Conservation (phyloP, 192 early-diverging fungal genomes). For the Umbelopsis ramanniana region DNA sequence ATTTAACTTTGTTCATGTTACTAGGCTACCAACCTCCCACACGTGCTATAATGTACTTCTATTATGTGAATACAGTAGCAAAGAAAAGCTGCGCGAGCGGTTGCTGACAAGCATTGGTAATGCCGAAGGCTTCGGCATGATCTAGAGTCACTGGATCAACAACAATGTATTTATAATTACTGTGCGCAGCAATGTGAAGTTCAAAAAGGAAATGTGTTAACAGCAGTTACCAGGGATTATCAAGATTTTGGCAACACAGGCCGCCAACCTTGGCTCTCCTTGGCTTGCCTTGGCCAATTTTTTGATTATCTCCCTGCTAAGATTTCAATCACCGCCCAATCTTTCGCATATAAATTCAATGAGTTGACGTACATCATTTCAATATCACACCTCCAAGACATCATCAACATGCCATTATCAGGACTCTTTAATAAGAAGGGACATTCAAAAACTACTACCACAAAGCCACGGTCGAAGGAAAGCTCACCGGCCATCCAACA, state of each 20-base stretch:
- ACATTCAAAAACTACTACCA: neutral
- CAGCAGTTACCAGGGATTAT: neutral
- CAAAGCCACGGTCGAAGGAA: neutral
- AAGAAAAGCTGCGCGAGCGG: conserved; percentile 79
- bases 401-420: neutral
- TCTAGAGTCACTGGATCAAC: conserved; percentile 37
- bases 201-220: neutral
- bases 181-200: neutral
- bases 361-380: neutral
- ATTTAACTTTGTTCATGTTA: conserved; percentile 18
- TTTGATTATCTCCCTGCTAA: neutral
- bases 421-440: neutral
- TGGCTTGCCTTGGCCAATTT: neutral
- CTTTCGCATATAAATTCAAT: neutral
- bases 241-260: neutral
- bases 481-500: neutral
- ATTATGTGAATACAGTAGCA: conserved; percentile 79
- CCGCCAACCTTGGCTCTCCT: neutral
- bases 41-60: conserved; percentile 94
- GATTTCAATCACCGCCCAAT: neutral
- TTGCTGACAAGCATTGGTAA: conserved; percentile 82
- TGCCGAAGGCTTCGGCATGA: conserved; percentile 81
- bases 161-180: neutral
- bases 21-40: conserved; percentile 86
- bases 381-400: neutral